Evolutionary conservation across 805 yeast genomes (phyloP), one percentile per base, ranked within the genome.

Genomic region (Candida namnaoensis): DNA sequence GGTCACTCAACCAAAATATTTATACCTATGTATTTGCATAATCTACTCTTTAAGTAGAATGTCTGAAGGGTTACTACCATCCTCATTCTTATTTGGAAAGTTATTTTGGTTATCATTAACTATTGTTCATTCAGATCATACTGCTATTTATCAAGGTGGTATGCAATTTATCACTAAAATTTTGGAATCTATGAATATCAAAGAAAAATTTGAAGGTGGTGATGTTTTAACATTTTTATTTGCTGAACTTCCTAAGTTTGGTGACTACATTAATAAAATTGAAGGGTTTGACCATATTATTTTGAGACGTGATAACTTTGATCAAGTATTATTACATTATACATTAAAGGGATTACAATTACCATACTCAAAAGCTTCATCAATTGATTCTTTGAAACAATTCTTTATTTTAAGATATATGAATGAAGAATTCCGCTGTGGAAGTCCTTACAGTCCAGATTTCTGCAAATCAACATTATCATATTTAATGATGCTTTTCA

Each of bases 301-400:
- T 9, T 57, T 80, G 42, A 62, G 65, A 1, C 56, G 54, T 30
- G 62, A 62, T 3, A 79, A 74, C 51, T 70, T 81, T 47, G 78
- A 80, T 42, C 66, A 69, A 27, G 65, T 76, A 15, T 54, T 82
- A 32, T 56, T 76, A 28, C 63, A 66, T 36, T 52, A 72, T 19
- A 58, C 76, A 15, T 64, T 74, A 5, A 78, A 73, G 51, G 91
- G 90, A 0, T 57, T 82, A 35, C 71, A 74, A 33, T 59, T 76
- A 8, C 77, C 87, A 7, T 78, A 74, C 42, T 66, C 80, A 19
- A 73, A 71, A 43, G 70, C 68, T 9, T 61, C 68, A 3, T 72
- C 85, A 0, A 52, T 75, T 32, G 62, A 60, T 1, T 64, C 74
- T 24, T 51, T 81, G 49, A 65, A 63, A 38, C 52, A 58, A 1